Conservation (phyloP, 2,329 filamentous ascomycete species). For the Colletotrichum destructivum region DNA sequence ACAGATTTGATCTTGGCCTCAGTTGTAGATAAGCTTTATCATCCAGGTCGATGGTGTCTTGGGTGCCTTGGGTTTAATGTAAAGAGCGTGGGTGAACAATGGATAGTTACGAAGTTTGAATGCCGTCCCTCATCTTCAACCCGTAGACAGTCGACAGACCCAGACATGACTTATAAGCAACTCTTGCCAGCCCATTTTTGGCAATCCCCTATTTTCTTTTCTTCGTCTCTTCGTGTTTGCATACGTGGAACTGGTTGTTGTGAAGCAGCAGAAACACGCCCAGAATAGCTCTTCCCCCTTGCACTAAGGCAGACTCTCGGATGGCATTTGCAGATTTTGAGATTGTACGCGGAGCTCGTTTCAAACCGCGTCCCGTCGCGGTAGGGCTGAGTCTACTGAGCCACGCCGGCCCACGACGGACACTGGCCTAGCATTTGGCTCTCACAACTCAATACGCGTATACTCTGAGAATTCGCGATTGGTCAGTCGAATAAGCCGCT, state of each 20-base stretch:
- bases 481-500: neutral
- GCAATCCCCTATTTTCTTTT: neutral
- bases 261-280: constrained; percentile 11
- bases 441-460: constrained; percentile 28
- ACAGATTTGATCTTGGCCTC: neutral
- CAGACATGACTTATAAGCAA: constrained; percentile 27
- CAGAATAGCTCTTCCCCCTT: neutral
- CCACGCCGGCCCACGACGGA: constrained; percentile 1
- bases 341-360: constrained; percentile 38
- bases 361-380: neutral
- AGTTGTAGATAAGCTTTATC: neutral
- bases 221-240: constrained; percentile 14
- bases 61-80: neutral
- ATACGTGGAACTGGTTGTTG: constrained; percentile 10
- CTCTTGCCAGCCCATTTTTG: too few relatives aligned
- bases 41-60: neutral
- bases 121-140: neutral
- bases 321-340: constrained; percentile 26
- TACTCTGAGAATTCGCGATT: neutral
- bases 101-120: neutral
- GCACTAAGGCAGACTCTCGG: constrained; percentile 5
- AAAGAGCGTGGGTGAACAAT: neutral
- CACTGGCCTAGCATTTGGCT: too few relatives aligned
- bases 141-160: neutral
- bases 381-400: constrained; percentile 24